Evolutionary conservation across 164 flowering plant genomes (phyloP), one percentile per base, ranked within the genome.

Genomic region (Cinnamomum chago): DNA sequence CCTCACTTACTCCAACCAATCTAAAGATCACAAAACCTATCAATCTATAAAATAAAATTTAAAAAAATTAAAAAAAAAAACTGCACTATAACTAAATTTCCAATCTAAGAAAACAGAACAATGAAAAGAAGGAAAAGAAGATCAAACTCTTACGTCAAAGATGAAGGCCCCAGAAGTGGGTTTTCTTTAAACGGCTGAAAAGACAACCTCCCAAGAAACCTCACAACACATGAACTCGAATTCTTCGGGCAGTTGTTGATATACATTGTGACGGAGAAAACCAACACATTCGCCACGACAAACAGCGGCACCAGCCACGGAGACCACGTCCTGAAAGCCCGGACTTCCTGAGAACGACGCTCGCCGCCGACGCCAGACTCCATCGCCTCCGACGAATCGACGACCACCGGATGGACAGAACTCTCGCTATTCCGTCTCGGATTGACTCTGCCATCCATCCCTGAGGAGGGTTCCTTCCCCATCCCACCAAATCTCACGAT

Each of bases 131-230:
- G 35, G 35, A 30, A 30, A 30, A 52, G 30, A 47, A 47, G 25
- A 30, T 17, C 30, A 79, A 67, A 22, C 24, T 72, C 88, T 82
- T 35, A 90, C 95, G 92, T 85, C 5, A 62, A 11, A 9, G 90
- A 77, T n/a, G 92, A 85, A 74, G 93, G 95, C 0, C 95, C 93
- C 13, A 91, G 87, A 67, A 91, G 87, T 5, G 93, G 93, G 58
- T 91, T 91, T 76, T 89, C 90, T 67, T 82, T 86, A n/a, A 86
- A 64, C 12, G 87, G 87, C 77, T 90, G 90, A 71, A 91, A 91
- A 3, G 92, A 82, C 71, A 87, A 85, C 22, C 93, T 85, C 15
- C 90, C 89, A 14, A 91, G 79, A 62, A 76, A 76, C 14, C 65
- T 28, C 15, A 71, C 87, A 6, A 88, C 25, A 75, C 92, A 91